These are phyloP conservation scores for Puccinia coronata DNA, from an alignment of 1,284 basidiomycete species.

Conservation along the genomic window DNA sequence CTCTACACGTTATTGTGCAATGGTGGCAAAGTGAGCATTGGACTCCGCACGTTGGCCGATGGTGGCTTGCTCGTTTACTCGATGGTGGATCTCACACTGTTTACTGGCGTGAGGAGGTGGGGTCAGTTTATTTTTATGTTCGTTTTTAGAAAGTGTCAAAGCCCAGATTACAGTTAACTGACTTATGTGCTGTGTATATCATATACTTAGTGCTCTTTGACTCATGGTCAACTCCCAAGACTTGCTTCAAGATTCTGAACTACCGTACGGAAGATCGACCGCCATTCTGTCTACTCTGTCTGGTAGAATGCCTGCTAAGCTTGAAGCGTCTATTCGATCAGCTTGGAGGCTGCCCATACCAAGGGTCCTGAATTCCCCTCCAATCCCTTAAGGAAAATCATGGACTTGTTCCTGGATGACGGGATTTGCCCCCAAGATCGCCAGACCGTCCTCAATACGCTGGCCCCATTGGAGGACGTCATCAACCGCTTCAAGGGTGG, in stretches of 20 bases:
- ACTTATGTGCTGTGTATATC: background rate
- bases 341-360: conserved; percentile 74
- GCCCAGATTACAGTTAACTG: conserved; percentile 40
- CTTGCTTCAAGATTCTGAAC: conserved; percentile 76
- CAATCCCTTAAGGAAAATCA: conserved; percentile 70
- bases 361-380: conserved; percentile 85
- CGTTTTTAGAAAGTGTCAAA: conserved; percentile 61
- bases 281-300: conserved; percentile 85
- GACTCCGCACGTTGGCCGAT: conserved; percentile 85
- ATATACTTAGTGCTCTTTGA: conserved; percentile 38
- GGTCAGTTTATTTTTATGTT: conserved; percentile 49
- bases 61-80: conserved; percentile 90
- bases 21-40: conserved; percentile 85
- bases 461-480: conserved; percentile 72
- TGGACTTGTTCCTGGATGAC: conserved; percentile 82
- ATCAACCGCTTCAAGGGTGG: conserved; percentile 81
- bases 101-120: conserved; percentile 98
- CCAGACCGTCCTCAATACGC: conserved; percentile 71
- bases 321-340: conserved; percentile 82
- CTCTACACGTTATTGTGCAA: conserved; percentile 95
- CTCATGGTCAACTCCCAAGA: conserved; percentile 67
- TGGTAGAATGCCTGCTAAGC: conserved; percentile 86
- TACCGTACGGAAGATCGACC: conserved; percentile 83
- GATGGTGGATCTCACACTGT: conserved; percentile 94
- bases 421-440: conserved; percentile 76